Percentiles rank a stretch among this genome's conserved stretches.
These are phyloP conservation scores for Ustilago trichophora DNA, from an alignment of 1,284 basidiomycete species.

Conservation along the genomic window DNA sequence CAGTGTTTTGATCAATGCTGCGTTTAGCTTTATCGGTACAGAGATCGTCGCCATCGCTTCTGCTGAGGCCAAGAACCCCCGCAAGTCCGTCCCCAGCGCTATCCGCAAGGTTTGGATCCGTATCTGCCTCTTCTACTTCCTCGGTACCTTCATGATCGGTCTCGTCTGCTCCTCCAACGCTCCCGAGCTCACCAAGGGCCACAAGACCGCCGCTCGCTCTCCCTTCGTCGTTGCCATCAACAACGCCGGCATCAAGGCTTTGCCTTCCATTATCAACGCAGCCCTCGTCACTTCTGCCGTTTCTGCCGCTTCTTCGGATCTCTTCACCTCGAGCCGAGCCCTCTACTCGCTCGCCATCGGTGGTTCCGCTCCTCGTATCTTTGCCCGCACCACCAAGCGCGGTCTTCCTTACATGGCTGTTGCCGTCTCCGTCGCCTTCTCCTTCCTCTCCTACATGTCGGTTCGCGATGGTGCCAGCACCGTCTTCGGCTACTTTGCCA, in stretches of 20 bases:
- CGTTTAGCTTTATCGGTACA: conserved; percentile 82
- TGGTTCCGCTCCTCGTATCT: conserved; percentile 80
- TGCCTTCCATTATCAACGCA: conserved; percentile 75
- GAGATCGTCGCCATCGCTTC: conserved; percentile 88
- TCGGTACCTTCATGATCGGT: conserved; percentile 68
- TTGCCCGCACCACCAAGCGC: conserved; percentile 74
- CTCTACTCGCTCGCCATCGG: conserved; percentile 78
- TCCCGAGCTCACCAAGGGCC: conserved; percentile 44
- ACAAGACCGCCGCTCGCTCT: conserved; percentile 39
- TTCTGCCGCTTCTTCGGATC: conserved; percentile 82
- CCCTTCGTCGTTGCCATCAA: conserved; percentile 66
- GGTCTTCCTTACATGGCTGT: conserved; percentile 82
- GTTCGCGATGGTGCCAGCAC: conserved; percentile 60
- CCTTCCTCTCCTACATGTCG: conserved; percentile 74
- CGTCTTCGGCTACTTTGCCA: conserved; percentile 74
- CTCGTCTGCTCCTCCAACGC: conserved; percentile 57
- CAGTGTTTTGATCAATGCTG: conserved; percentile 70
- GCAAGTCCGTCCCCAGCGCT: conserved; percentile 58
- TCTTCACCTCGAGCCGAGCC: conserved; percentile 82
- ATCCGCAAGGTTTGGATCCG: conserved; percentile 58
- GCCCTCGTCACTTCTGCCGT: conserved; percentile 79
- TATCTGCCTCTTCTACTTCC: conserved; percentile 61
- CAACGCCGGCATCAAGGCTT: conserved; percentile 67
- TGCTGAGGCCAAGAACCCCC: conserved; percentile 71
- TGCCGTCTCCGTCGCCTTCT: conserved; percentile 75